phyloP scores from a whole-genome alignment of 2,329 filamentous ascomycete genomes.

The Didymella glomerata region DNA sequence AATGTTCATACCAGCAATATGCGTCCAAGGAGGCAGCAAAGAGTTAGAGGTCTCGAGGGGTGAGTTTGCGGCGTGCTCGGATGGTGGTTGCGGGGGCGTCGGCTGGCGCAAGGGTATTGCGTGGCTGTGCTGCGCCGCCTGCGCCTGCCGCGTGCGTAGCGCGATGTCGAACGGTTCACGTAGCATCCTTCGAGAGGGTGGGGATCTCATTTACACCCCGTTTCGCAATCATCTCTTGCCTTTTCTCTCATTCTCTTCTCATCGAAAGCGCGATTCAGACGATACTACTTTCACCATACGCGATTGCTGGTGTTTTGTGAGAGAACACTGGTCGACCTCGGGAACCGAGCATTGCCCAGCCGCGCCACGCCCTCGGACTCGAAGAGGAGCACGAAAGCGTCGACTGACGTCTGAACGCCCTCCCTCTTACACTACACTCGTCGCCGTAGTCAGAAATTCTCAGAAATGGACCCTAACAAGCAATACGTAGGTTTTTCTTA shows the following conservation, averaged over 20 bases:
- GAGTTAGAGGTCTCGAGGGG: no score
- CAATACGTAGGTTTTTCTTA: conserved; percentile 39
- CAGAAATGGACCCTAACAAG: conserved; percentile 26
- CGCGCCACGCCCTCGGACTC: conserved; percentile 25
- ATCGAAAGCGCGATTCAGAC: neutral
- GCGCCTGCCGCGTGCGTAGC: conserved; percentile 1
- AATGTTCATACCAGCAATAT: no score
- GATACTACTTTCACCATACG: neutral
- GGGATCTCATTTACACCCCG: conserved; percentile 2
- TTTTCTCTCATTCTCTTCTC: neutral
- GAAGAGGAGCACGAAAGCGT: neutral
- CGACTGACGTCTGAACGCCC: conserved; percentile 15
- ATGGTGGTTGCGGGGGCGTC: conserved; percentile 2
- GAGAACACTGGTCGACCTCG: conserved; percentile 5
- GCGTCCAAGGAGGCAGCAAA: no score
- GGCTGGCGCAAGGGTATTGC: neutral
- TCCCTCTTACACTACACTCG: conserved; percentile 21
- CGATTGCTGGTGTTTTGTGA: neutral
- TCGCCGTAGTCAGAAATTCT: neutral
- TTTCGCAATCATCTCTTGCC: neutral
- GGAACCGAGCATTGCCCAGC: conserved; percentile 30
- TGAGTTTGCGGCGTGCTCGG: neutral
- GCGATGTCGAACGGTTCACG: conserved; percentile 7
- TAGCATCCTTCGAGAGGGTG: conserved; percentile 13
- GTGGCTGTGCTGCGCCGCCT: neutral